phyloP scores from a whole-genome alignment of 495 filamentous ascomycete species.

The Penicillium malachiteum region DNA sequence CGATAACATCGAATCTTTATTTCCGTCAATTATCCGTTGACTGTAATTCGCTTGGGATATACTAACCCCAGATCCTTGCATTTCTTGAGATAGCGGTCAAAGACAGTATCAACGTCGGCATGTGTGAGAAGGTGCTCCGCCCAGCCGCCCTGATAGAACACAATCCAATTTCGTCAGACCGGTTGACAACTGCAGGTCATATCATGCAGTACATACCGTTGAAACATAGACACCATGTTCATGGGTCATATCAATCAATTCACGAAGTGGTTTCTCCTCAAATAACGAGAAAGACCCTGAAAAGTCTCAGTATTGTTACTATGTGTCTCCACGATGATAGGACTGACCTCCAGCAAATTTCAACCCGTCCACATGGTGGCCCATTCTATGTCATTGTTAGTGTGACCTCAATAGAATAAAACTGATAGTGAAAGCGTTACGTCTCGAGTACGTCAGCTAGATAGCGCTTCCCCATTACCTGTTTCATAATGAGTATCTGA shows the following conservation, averaged over 20 bases:
- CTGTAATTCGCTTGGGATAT: not conserved
- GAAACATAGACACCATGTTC: constrained; percentile 54
- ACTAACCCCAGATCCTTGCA: constrained; percentile 51
- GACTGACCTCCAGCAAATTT: constrained; percentile 55
- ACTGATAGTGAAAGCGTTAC: constrained; percentile 12
- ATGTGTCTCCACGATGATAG: not conserved
- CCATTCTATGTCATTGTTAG: constrained; percentile 37
- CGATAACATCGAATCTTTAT: constrained; percentile 53
- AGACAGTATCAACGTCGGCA: constrained; percentile 39
- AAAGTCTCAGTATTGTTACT: constrained; percentile 1
- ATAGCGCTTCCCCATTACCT: constrained; percentile 54
- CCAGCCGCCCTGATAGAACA: constrained; percentile 46
- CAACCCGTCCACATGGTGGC: constrained; percentile 54
- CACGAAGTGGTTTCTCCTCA: constrained; percentile 44
- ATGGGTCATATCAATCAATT: constrained; percentile 55
- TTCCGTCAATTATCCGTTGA: not conserved
- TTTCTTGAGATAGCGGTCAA: constrained; percentile 52
- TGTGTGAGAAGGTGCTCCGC: constrained; percentile 55
- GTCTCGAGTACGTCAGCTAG: constrained; percentile 54
- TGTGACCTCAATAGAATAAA: not conserved
- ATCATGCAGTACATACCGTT: constrained; percentile 32
- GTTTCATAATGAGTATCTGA: constrained; percentile 3
- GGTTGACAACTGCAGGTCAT: not conserved
- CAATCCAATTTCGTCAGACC: not conserved
- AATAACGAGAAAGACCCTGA: constrained; percentile 54